Evolutionary conservation across 257 asterid species (phyloP).

Genomic region (Haberlea rhodopensis): DNA sequence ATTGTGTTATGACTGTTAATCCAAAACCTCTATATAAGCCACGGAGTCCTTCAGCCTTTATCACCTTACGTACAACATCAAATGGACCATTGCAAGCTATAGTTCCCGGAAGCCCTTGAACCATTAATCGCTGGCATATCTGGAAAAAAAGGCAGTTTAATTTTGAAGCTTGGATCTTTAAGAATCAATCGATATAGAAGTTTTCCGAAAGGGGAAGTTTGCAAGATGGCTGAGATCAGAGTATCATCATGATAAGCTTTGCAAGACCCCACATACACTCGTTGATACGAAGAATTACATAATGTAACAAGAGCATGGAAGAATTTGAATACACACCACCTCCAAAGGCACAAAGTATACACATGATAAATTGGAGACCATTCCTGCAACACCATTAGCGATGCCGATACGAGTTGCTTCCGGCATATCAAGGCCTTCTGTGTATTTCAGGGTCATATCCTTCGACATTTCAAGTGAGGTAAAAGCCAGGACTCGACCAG

Average conservation of each 20-base stretch:
- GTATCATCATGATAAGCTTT: no score
- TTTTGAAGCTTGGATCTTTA: background rate
- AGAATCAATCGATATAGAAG: background rate
- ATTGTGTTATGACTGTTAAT: conserved; percentile 63
- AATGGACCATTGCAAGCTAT: conserved; percentile 66
- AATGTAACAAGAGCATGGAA: conserved; percentile 28
- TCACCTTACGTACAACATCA: conserved; percentile 62
- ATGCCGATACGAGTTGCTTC: conserved; percentile 78
- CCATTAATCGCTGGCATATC: conserved; percentile 91
- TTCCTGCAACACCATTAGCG: conserved; percentile 85
- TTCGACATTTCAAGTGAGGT: conserved; percentile 86
- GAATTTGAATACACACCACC: conserved; percentile 57
- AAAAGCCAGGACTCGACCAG: conserved; percentile 86
- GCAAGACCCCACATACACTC: no score
- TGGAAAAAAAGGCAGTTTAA: conserved; percentile 27
- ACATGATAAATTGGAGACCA: conserved; percentile 82
- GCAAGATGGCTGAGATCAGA: no score
- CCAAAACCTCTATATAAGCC: conserved; percentile 94
- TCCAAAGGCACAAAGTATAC: conserved; percentile 88
- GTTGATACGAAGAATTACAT: conserved; percentile 10
- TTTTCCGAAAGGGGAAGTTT: background rate
- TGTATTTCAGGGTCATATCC: conserved; percentile 65
- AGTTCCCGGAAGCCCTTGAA: conserved; percentile 90
- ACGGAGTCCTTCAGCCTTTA: conserved; percentile 67
- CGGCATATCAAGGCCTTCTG: conserved; percentile 55